These are phyloP conservation scores for Penicillium sp. DNA, from an alignment of 2,329 filamentous ascomycete genomes.

Conservation along the genomic window DNA sequence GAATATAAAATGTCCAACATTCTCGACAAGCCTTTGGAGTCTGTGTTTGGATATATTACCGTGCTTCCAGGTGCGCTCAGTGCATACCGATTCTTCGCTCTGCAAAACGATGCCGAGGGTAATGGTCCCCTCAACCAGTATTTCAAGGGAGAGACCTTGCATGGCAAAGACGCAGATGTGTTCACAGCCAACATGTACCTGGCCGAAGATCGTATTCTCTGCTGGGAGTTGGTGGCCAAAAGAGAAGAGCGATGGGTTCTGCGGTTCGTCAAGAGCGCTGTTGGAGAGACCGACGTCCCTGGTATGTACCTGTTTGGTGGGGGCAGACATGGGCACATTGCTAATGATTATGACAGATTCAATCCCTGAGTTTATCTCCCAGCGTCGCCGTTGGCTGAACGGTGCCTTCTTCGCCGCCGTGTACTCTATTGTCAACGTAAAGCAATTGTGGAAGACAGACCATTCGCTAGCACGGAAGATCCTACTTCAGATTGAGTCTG, in stretches of 20 bases:
- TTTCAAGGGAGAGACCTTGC: conserved; percentile 97
- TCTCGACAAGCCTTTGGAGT: conserved; percentile 94
- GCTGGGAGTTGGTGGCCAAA: conserved; percentile 97
- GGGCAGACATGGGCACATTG: background rate
- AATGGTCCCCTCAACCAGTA: conserved; percentile 96
- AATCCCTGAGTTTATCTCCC: conserved; percentile 95
- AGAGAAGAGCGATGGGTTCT: conserved; percentile 93
- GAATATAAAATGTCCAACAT: conserved; percentile 99
- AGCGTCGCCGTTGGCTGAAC: conserved; percentile 95
- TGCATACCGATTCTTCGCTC: conserved; percentile 91
- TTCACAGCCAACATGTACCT: conserved; percentile 99
- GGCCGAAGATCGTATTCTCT: conserved; percentile 97
- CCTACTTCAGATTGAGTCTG: conserved; percentile 89
- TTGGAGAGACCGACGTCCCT: conserved; percentile 96
- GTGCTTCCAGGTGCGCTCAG: conserved; percentile 93
- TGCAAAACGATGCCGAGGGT: conserved; percentile 95
- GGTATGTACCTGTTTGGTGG: conserved; percentile 55
- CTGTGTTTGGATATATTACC: conserved; percentile 97
- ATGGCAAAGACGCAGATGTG: conserved; percentile 93
- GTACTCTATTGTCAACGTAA: conserved; percentile 94
- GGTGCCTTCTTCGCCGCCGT: conserved; percentile 98
- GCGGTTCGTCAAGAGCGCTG: conserved; percentile 96
- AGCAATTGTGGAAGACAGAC: conserved; percentile 90
- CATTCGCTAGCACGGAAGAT: conserved; percentile 89
- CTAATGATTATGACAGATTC: conserved; percentile 62